Conservation (phyloP, 1,139 yeast genomes). For the Magnusiomyces ingens region DNA sequence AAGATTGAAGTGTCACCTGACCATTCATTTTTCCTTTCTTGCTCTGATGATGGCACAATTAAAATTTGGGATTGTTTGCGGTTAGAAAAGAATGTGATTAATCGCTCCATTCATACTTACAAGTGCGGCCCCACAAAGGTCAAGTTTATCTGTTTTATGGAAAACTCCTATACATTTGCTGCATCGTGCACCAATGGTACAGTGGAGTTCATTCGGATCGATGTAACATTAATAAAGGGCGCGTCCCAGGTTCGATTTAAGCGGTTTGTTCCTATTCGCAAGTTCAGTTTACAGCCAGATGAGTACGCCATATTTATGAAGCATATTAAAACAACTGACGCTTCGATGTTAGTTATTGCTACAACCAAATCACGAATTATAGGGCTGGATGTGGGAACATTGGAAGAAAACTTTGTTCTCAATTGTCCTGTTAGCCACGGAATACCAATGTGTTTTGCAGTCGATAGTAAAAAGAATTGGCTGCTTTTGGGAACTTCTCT, state of each 20-base stretch:
- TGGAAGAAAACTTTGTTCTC: conserved; percentile 42
- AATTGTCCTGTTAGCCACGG: conserved; percentile 64
- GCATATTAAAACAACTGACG: conserved; percentile 33
- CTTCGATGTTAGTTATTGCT: conserved; percentile 35
- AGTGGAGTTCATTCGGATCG: conserved; percentile 52
- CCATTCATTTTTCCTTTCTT: conserved; percentile 64
- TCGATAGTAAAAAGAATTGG: conserved; percentile 56
- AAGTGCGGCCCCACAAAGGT: conserved; percentile 25
- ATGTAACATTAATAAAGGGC: conserved; percentile 35
- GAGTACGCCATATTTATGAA: conserved; percentile 44
- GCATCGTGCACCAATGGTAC: conserved; percentile 62
- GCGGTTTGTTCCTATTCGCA: conserved; percentile 41
- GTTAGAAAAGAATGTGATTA: conserved; percentile 58
- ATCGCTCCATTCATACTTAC: conserved; percentile 44
- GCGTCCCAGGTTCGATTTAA: conserved; percentile 31
- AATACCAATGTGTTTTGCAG: conserved; percentile 49
- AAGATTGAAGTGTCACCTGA: conserved; percentile 53
- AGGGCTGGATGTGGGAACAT: conserved; percentile 52
- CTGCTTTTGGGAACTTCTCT: conserved; percentile 63
- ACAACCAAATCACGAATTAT: conserved; percentile 52
- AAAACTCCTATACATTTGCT: conserved; percentile 57
- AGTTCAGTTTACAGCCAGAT: conserved; percentile 34
- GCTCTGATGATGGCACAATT: conserved; percentile 64
- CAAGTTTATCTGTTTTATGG: conserved; percentile 42
- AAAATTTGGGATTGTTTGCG: conserved; percentile 73